These are phyloP conservation scores for Monosporascus sp. DNA, from an alignment of 2,329 filamentous ascomycete species.

Conservation along the genomic window DNA sequence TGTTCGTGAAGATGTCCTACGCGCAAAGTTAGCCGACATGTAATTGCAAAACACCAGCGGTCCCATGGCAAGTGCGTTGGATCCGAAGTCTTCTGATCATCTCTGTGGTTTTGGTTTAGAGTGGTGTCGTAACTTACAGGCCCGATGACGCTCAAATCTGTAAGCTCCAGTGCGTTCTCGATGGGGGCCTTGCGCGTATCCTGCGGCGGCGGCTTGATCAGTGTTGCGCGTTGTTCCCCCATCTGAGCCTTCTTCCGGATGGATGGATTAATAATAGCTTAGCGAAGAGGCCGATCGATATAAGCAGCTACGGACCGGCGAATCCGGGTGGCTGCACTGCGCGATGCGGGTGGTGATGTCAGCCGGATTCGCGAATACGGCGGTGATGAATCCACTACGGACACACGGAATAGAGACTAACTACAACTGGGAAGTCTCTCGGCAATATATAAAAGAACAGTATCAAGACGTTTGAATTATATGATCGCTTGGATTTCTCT, in stretches of 20 bases:
- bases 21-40: too few species aligned
- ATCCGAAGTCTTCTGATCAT: too few species aligned
- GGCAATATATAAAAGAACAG: too few species aligned
- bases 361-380: background rate
- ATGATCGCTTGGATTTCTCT: background rate
- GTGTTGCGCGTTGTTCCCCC: slow-evolving; percentile 39
- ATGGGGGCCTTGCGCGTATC: slow-evolving; percentile 72
- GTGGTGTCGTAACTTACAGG: slow-evolving; percentile 44
- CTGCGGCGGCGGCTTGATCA: slow-evolving; percentile 69
- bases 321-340: background rate
- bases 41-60: too few species aligned
- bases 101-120: too few species aligned
- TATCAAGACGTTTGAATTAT: too few species aligned
- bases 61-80: too few species aligned
- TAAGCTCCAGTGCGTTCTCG: slow-evolving; percentile 85
- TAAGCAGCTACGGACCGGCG: background rate
- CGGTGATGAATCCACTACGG: background rate
- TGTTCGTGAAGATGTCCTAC: slow-evolving; percentile 91
- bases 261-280: background rate
- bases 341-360: background rate
- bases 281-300: background rate
- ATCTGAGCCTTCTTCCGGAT: slow-evolving; percentile 12
- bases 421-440: too few species aligned
- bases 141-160: slow-evolving; percentile 68
- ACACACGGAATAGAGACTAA: too few species aligned